Conservation (phyloP, 2,329 filamentous ascomycete genomes). For the Neobulgaria alba region DNA sequence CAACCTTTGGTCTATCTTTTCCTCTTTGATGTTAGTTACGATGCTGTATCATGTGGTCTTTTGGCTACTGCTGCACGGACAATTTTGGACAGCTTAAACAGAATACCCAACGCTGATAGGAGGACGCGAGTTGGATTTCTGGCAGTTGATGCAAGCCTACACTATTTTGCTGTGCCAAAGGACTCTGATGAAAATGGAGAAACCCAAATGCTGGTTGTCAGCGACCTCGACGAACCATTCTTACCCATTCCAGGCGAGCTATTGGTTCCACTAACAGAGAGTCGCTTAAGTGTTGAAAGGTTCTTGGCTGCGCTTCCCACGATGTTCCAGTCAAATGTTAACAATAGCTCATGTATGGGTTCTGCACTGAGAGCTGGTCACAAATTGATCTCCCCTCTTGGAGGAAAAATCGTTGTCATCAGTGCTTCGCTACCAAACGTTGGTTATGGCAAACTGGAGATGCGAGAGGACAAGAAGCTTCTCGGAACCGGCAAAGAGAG, state of each 20-base stretch:
- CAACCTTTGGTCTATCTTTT: slow-evolving; percentile 95
- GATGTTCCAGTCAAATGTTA: slow-evolving; percentile 96
- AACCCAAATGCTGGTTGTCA: slow-evolving; percentile 86
- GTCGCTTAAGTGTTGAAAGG: slow-evolving; percentile 80
- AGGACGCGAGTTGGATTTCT: slow-evolving; percentile 90
- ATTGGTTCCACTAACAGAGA: slow-evolving; percentile 80
- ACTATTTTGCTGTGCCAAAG: slow-evolving; percentile 92
- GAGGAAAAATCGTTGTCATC: slow-evolving; percentile 89
- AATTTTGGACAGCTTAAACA: slow-evolving; percentile 87
- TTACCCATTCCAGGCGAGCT: slow-evolving; percentile 88
- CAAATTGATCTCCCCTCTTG: slow-evolving; percentile 88
- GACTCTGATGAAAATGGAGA: slow-evolving; percentile 79
- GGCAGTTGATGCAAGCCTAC: slow-evolving; percentile 85
- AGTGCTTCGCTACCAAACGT: slow-evolving; percentile 85
- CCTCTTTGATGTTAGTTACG: slow-evolving; percentile 88
- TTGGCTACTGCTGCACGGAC: slow-evolving; percentile 87
- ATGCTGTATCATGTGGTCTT: slow-evolving; percentile 80
- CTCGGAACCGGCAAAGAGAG: slow-evolving; percentile 91
- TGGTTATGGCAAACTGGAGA: slow-evolving; percentile 80
- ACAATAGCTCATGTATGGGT: slow-evolving; percentile 85
- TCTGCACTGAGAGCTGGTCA: slow-evolving; percentile 87
- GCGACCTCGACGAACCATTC: slow-evolving; percentile 93
- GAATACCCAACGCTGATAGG: slow-evolving; percentile 96
- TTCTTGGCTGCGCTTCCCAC: slow-evolving; percentile 86
- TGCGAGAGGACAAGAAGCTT: slow-evolving; percentile 93